Evolutionary conservation across 768 basidiomycete species (phyloP).

Genomic region (Termitomyces sp.): DNA sequence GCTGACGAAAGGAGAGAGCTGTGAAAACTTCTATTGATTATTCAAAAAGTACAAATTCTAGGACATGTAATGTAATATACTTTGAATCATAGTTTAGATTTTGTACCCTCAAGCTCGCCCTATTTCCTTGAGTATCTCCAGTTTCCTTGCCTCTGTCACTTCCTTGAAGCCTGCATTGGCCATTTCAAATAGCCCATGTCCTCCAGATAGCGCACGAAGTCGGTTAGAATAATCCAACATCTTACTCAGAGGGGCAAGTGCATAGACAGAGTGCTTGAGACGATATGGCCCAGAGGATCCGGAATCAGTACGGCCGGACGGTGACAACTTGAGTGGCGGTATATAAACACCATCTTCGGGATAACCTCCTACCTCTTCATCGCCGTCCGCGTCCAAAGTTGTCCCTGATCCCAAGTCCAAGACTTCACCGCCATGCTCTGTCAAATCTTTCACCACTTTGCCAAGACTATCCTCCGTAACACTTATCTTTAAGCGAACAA

Average conservation of each 20-base stretch:
- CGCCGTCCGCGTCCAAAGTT: constrained; percentile 23
- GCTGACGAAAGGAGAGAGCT: constrained; percentile 72
- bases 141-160: constrained; percentile 53
- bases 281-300: constrained; percentile 26
- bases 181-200: constrained; percentile 80
- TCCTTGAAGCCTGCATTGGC: constrained; percentile 66
- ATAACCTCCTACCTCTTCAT: constrained; percentile 39
- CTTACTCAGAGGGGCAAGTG: constrained; percentile 70
- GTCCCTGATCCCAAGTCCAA: constrained; percentile 55
- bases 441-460: constrained; percentile 78
- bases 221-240: constrained; percentile 79
- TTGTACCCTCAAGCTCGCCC: constrained; percentile 50
- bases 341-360: constrained; percentile 64
- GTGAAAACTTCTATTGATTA: constrained; percentile 21
- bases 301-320: constrained; percentile 40
- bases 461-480: constrained; percentile 66
- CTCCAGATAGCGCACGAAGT: constrained; percentile 75
- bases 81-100: background rate
- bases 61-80: background rate
- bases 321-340: constrained; percentile 72
- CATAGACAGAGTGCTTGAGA: constrained; percentile 62
- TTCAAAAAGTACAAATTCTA: background rate
- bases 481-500: constrained; percentile 59
- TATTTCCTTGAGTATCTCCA: constrained; percentile 75
- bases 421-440: constrained; percentile 77